These are phyloP conservation scores for Microbotryum saponariae DNA, from an alignment of 1,284 basidiomycete genomes.

Conservation along the genomic window DNA sequence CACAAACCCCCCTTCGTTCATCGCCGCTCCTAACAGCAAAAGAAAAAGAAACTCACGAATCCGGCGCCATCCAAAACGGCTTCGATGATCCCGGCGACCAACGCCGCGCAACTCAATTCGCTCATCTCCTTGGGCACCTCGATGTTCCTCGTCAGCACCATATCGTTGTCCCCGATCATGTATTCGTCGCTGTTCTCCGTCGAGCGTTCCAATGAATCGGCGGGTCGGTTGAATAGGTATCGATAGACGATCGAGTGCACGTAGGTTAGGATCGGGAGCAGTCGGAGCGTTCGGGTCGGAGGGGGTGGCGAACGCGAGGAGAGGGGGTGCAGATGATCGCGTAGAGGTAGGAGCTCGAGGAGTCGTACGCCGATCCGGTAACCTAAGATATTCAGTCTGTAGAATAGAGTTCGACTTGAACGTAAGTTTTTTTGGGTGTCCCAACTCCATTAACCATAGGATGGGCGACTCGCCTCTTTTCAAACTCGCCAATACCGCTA, in stretches of 20 bases:
- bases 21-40: background rate
- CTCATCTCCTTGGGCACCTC: slow-evolving; percentile 91
- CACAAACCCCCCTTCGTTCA: background rate
- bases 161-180: slow-evolving; percentile 97
- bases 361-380: slow-evolving; percentile 80
- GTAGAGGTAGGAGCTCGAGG: slow-evolving; percentile 53
- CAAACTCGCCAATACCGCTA: slow-evolving; percentile 86
- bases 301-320: slow-evolving; percentile 34
- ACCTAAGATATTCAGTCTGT: slow-evolving; percentile 75
- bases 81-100: slow-evolving; percentile 94
- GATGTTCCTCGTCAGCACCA: slow-evolving; percentile 80
- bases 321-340: slow-evolving; percentile 31
- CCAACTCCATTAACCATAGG: too few relatives aligned
- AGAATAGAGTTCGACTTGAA: background rate
- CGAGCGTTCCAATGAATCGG: slow-evolving; percentile 89
- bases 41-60: slow-evolving; percentile 58
- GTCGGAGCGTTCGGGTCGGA: slow-evolving; percentile 78
- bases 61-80: slow-evolving; percentile 91
- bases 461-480: slow-evolving; percentile 45
- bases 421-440: too few relatives aligned
- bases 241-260: slow-evolving; percentile 91
- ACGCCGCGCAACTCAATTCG: slow-evolving; percentile 88
- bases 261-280: slow-evolving; percentile 79
- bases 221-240: slow-evolving; percentile 83
- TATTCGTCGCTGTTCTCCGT: slow-evolving; percentile 96